phyloP scores from a whole-genome alignment of 495 filamentous ascomycete species.

The Penicillium ochrochloron region DNA sequence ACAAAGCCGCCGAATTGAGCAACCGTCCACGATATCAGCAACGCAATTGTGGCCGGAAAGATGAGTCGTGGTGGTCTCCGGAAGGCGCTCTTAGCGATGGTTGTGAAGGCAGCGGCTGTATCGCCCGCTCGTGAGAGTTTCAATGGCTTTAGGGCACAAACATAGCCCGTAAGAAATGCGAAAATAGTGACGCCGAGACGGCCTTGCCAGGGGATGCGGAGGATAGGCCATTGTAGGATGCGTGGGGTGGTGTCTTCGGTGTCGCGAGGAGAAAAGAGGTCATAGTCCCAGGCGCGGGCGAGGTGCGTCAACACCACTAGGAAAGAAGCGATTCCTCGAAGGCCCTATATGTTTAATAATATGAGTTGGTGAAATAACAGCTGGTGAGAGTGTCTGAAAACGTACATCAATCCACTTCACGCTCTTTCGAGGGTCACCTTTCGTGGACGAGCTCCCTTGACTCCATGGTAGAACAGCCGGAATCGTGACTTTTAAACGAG shows the following conservation, averaged over 20 bases:
- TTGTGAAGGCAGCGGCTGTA: constrained; percentile 53
- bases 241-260: constrained; percentile 51
- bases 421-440: constrained; percentile 56
- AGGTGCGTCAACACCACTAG: constrained; percentile 72
- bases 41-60: constrained; percentile 63
- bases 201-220: constrained; percentile 68
- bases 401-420: constrained; percentile 76
- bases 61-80: constrained; percentile 66
- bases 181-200: constrained; percentile 70
- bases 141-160: constrained; percentile 69
- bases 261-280: constrained; percentile 60
- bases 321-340: constrained; percentile 68
- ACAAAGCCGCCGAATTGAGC: constrained; percentile 65
- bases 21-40: constrained; percentile 62
- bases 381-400: constrained; percentile 8
- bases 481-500: constrained; percentile 38
- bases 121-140: constrained; percentile 62
- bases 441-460: constrained; percentile 30
- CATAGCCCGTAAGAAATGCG: constrained; percentile 69
- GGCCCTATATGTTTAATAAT: constrained; percentile 54
- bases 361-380: neutral
- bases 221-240: constrained; percentile 62
- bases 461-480: constrained; percentile 38
- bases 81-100: constrained; percentile 66
- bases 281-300: constrained; percentile 61